Conservation (phyloP, 345 rosid genomes). For the Microcos paniculata region DNA sequence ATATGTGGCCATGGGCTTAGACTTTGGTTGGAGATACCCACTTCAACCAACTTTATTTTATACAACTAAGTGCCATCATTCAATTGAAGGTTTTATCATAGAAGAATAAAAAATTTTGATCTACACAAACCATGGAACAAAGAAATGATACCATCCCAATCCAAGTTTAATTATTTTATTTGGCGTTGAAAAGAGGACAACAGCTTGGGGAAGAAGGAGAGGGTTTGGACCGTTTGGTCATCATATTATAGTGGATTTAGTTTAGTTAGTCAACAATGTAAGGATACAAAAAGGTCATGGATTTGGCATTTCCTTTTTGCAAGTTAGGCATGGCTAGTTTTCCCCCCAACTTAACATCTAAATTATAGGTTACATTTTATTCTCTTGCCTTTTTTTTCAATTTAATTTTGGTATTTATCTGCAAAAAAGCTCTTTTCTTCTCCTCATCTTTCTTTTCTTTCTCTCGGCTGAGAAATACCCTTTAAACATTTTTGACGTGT, state of each 20-base stretch:
- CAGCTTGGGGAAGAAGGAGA: background rate
- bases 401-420: no score
- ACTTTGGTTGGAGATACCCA: slow-evolving; percentile 33
- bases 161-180: slow-evolving; percentile 5
- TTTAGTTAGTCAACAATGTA: slow-evolving; percentile 27
- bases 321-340: background rate
- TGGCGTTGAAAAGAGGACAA: slow-evolving; percentile 23
- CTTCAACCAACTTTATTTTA: slow-evolving; percentile 26
- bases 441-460: no score
- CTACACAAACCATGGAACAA: slow-evolving; percentile 20
- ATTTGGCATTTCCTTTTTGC: background rate
- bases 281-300: slow-evolving; percentile 10
- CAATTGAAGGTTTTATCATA: slow-evolving; percentile 2
- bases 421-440: no score
- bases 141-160: background rate
- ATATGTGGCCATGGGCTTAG: slow-evolving; percentile 15
- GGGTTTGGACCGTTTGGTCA: background rate
- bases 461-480: no score
- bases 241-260: slow-evolving; percentile 21
- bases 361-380: no score
- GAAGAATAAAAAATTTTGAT: background rate
- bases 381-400: no score
- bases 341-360: no score
- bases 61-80: slow-evolving; percentile 14
- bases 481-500: no score